These are phyloP conservation scores for Nasturtium officinale DNA, from an alignment of 345 rosid species.

Conservation along the genomic window DNA sequence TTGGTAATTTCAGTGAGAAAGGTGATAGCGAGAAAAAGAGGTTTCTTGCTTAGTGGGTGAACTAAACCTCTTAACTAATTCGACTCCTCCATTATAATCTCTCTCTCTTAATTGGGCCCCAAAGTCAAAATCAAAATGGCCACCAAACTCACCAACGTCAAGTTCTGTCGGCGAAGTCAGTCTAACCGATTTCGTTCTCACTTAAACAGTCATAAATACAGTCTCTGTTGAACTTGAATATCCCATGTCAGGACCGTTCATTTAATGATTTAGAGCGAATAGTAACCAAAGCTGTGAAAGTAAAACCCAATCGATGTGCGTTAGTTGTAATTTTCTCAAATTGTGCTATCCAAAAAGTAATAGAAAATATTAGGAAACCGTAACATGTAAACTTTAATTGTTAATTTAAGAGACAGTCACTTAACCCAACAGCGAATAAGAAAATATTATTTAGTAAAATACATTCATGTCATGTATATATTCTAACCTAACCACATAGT, in stretches of 20 bases:
- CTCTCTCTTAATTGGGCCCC: constrained; percentile 22
- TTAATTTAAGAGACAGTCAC: not conserved
- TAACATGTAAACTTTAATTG: not conserved
- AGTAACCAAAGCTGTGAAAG: not conserved
- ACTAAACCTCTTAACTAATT: constrained; percentile 42
- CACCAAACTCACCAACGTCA: constrained; percentile 45
- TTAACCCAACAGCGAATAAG: constrained; percentile 27
- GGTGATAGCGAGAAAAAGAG: constrained; percentile 15
- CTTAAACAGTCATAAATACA: constrained; percentile 30
- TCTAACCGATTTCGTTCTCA: constrained; percentile 34
- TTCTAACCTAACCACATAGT: constrained; percentile 38
- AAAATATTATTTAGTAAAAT: constrained; percentile 4
- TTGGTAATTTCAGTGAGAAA: constrained; percentile 26
- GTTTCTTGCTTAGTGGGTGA: constrained; percentile 41
- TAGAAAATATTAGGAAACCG: not conserved
- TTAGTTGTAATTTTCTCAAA: not conserved
- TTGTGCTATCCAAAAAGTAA: not conserved
- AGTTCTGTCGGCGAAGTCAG: constrained; percentile 31
- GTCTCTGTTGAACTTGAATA: constrained; percentile 17
- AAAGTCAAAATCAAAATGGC: constrained; percentile 40
- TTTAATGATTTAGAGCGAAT: not conserved
- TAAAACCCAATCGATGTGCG: not conserved
- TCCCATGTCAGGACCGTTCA: not conserved
- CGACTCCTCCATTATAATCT: constrained; percentile 1
- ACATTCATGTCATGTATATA: not conserved